Evolutionary conservation across 208 protist species (phyloP).

Genomic region (Trypanosomatidae sp.): DNA sequence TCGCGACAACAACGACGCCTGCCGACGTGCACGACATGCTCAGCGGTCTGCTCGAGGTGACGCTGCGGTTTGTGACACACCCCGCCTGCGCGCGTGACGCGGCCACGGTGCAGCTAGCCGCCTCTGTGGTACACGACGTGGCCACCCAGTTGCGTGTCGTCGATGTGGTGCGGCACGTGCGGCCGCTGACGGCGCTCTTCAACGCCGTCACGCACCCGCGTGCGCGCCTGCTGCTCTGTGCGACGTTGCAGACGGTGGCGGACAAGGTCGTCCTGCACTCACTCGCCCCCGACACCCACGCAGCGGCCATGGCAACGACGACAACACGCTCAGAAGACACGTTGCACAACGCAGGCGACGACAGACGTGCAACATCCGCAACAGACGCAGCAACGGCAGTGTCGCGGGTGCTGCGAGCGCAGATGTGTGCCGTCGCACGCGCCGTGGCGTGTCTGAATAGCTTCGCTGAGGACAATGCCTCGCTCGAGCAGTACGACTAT

Average conservation of each 20-base stretch:
- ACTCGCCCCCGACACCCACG: neutral
- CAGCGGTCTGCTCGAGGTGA: slow-evolving; percentile 54
- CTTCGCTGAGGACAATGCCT: slow-evolving; percentile 33
- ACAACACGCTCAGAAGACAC: neutral
- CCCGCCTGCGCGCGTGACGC: slow-evolving; percentile 55
- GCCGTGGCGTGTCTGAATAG: slow-evolving; percentile 64
- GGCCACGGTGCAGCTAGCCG: slow-evolving; percentile 24
- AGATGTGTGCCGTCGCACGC: slow-evolving; percentile 41
- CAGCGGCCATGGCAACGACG: neutral
- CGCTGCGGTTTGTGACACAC: slow-evolving; percentile 65
- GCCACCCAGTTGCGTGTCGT: slow-evolving; percentile 17
- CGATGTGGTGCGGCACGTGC: slow-evolving; percentile 28
- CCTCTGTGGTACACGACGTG: slow-evolving; percentile 7
- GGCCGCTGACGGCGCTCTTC: slow-evolving; percentile 54
- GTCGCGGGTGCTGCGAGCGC: slow-evolving; percentile 7
- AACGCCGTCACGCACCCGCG: slow-evolving; percentile 65
- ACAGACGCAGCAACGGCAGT: neutral
- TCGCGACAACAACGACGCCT: neutral
- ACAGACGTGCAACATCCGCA: neutral
- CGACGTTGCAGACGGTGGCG: slow-evolving; percentile 12
- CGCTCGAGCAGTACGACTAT: slow-evolving; percentile 72
- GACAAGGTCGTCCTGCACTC: slow-evolving; percentile 7
- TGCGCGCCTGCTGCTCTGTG: slow-evolving; percentile 48
- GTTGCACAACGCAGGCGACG: neutral
- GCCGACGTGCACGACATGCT: slow-evolving; percentile 28